Evolutionary conservation across 768 basidiomycete genomes (phyloP).

Genomic region (Artomyces pyxidatus): DNA sequence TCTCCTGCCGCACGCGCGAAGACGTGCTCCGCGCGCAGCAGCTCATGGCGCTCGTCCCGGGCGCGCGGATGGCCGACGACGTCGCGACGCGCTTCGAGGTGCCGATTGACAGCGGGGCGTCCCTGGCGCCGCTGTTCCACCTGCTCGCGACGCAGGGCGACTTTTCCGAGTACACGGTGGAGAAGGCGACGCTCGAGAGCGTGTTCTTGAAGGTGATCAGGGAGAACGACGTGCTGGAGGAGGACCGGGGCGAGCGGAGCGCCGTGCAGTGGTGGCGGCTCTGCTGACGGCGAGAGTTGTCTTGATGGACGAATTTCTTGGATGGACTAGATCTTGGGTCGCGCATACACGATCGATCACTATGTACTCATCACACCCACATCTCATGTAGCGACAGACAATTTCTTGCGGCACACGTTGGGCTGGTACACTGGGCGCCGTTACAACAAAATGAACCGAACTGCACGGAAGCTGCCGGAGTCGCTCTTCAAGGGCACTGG

Average conservation of each 20-base stretch:
- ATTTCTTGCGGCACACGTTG: no score
- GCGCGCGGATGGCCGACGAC: slow-evolving; percentile 59
- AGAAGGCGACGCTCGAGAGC: slow-evolving; percentile 61
- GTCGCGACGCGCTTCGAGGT: slow-evolving; percentile 73
- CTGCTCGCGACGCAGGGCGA: slow-evolving; percentile 42
- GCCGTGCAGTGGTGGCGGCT: slow-evolving; percentile 10
- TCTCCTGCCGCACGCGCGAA: slow-evolving; percentile 56
- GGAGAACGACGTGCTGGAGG: slow-evolving; percentile 49
- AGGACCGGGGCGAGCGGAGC: slow-evolving; percentile 22
- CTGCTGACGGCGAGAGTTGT: neutral
- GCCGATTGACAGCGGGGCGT: slow-evolving; percentile 38
- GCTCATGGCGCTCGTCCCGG: slow-evolving; percentile 55
- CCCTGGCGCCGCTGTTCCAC: slow-evolving; percentile 54
- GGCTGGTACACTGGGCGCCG: no score
- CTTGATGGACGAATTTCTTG: no score
- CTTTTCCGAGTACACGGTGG: slow-evolving; percentile 63
- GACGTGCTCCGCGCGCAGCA: slow-evolving; percentile 48
- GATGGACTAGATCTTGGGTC: no score
- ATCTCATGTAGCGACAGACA: no score
- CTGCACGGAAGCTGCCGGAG: no score
- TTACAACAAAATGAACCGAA: no score
- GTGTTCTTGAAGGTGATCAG: slow-evolving; percentile 67
- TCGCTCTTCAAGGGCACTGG: no score
- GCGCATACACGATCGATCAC: no score
- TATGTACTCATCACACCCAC: no score